Evolutionary conservation across 2,329 filamentous ascomycete genomes (phyloP).

Genomic region (Kalmusia sp.): DNA sequence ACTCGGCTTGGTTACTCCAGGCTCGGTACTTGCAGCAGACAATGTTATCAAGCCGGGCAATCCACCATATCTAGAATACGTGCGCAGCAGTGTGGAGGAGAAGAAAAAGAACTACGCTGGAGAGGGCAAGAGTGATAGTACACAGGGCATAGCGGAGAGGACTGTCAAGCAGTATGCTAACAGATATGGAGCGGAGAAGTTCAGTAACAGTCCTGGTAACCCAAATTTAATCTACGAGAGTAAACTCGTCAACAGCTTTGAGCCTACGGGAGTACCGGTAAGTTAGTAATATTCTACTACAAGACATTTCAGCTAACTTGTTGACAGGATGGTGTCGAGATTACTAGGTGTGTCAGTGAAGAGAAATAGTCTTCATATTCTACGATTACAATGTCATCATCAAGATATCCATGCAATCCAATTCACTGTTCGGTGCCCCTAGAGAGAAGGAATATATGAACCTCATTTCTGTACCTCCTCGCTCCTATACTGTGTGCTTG

Average conservation of each 20-base stretch:
- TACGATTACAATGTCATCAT: not conserved
- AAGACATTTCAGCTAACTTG: slow-evolving; percentile 16
- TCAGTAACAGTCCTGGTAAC: slow-evolving; percentile 60
- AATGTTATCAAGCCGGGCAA: slow-evolving; percentile 77
- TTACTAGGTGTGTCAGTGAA: slow-evolving; percentile 61
- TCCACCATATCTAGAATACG: slow-evolving; percentile 74
- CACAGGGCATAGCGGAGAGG: slow-evolving; percentile 51
- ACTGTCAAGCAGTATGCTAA: slow-evolving; percentile 58
- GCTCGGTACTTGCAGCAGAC: slow-evolving; percentile 71
- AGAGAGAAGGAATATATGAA: no score
- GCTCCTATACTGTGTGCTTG: no score
- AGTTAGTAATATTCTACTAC: slow-evolving; percentile 36
- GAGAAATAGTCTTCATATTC: slow-evolving; percentile 8
- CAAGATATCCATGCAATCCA: not conserved
- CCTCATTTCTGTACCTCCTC: no score
- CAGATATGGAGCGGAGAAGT: slow-evolving; percentile 54
- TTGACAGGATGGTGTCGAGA: slow-evolving; percentile 69
- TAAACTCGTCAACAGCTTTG: slow-evolving; percentile 68
- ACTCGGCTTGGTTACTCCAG: slow-evolving; percentile 67
- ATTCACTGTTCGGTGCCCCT: not conserved
- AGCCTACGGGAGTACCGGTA: slow-evolving; percentile 71
- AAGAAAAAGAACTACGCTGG: slow-evolving; percentile 58
- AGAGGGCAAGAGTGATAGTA: slow-evolving; percentile 43
- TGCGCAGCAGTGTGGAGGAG: slow-evolving; percentile 68
- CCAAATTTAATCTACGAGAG: slow-evolving; percentile 72